Evolutionary conservation across 106 monocot species (phyloP).

Genomic region (Phalaenopsis equestris): DNA sequence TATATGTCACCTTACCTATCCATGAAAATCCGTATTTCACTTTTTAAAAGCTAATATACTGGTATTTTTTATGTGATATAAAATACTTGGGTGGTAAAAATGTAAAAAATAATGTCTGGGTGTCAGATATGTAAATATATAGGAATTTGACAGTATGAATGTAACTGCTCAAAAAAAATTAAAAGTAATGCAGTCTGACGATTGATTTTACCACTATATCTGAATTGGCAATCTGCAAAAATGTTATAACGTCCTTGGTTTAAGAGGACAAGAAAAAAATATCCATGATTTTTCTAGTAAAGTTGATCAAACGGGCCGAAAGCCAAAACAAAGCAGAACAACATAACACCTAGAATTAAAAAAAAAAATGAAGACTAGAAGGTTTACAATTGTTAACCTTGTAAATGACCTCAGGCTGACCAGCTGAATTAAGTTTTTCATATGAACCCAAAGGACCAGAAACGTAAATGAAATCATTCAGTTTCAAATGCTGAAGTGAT

Average conservation of each 20-base stretch:
- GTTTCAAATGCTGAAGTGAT: slow-evolving; percentile 42
- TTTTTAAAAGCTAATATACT: no score
- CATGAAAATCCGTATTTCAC: no score
- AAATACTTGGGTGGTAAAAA: no score
- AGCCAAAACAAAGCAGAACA: neutral
- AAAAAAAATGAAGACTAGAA: neutral
- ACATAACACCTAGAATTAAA: neutral
- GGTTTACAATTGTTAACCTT: slow-evolving; percentile 29
- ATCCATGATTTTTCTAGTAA: neutral
- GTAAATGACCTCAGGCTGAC: slow-evolving; percentile 26
- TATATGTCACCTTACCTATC: no score
- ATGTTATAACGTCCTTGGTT: neutral
- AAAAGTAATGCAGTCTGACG: no score
- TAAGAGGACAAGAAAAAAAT: neutral
- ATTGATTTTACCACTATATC: neutral
- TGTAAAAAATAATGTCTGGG: no score
- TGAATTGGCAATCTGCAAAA: neutral
- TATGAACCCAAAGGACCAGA: slow-evolving; percentile 44
- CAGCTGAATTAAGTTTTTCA: slow-evolving; percentile 27
- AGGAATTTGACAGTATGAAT: no score
- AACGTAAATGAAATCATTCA: slow-evolving; percentile 61
- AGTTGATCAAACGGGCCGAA: neutral
- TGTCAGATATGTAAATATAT: no score
- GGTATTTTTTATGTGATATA: no score
- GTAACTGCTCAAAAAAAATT: no score